Base-by-base conservation (phyloP, 2,329 filamentous ascomycete genomes). In the Aspergillus ibericus region DNA sequence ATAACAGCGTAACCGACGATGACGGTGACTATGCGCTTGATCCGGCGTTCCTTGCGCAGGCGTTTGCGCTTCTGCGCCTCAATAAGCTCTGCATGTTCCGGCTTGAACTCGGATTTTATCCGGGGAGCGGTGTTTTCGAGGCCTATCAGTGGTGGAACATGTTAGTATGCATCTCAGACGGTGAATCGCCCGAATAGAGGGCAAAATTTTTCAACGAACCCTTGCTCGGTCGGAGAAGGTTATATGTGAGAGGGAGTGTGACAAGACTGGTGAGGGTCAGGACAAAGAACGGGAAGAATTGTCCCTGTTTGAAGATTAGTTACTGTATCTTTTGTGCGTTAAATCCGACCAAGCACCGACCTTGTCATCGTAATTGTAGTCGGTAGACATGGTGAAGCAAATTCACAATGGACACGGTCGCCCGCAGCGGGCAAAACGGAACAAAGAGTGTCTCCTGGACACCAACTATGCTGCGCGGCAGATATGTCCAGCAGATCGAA, bases 271-370 rank as follows among this genome's bases (percentile, higher is more conserved):
- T 87, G 71, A 98, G 84, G 44, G 93, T 97, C 74, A 97, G 88
- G 79, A 98, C 89, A 82, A 99, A 99, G 85, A 96, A 96, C 67
- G 96, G 95, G 83, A 97, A 99, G 82, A 97, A 97, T 85, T 97
- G 91, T 70, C 92, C 93, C 86, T 95, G 60, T 12, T 13, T 20
- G 50, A 55, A 36, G 5, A 46, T 16, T 55, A 54, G 61, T 22
- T 57, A 46, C 42, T 32, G 5, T 44, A 38, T n/a, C 10, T 6
- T n/a, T 15, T 5, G 10, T 5, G 16, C 15, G 35, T 32, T n/a
- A 4, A 7, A 34, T 29, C 12, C 1, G n/a, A 22, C 2, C n/a
- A 18, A 52, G 18, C 5, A 22, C 56, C 10, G 64, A 89, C 89
- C 86, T 95, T 87, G 75, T 96, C 91, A 85, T 99, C 95, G 81